Percentiles rank a stretch among this genome's conserved stretches.
Conservation (phyloP, 371 early-diverging fungal species). For the Blastocladiella emersonii region DNA sequence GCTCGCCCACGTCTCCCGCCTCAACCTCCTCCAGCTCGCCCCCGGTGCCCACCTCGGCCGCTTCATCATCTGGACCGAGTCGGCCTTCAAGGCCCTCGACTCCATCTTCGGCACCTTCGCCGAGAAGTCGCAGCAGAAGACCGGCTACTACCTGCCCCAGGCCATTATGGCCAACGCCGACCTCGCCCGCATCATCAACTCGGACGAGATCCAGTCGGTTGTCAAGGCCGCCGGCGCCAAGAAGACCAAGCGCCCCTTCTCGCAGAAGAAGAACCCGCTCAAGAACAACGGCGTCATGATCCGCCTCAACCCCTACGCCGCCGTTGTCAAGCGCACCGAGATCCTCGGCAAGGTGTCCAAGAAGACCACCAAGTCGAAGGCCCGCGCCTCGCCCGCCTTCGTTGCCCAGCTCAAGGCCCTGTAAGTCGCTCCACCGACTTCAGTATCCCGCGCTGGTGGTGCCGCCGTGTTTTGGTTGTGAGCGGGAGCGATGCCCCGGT, state of each 20-base stretch:
- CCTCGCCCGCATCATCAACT: slow-evolving; percentile 92
- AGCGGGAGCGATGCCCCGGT: too few relatives aligned
- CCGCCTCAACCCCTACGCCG: slow-evolving; percentile 94
- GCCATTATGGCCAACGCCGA: slow-evolving; percentile 88
- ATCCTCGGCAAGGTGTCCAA: slow-evolving; percentile 49
- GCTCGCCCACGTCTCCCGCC: slow-evolving; percentile 73
- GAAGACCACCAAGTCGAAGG: slow-evolving; percentile 52
- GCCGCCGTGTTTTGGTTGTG: too few relatives aligned
- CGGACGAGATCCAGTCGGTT: slow-evolving; percentile 93
- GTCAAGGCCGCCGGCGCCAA: slow-evolving; percentile 72
- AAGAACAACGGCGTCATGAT: slow-evolving; percentile 81
- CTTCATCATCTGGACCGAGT: slow-evolving; percentile 99
- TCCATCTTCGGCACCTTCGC: slow-evolving; percentile 84
- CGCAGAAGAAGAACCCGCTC: slow-evolving; percentile 96
- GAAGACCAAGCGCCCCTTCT: slow-evolving; percentile 72
- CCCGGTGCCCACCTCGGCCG: slow-evolving; percentile 99
- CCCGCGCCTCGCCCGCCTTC: slow-evolving; percentile 33
- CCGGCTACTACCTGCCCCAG: slow-evolving; percentile 82
- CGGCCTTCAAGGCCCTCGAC: slow-evolving; percentile 91
- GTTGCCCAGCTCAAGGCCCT: slow-evolving; percentile 45
- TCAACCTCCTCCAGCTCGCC: slow-evolving; percentile 97
- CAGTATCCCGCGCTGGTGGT: too few relatives aligned
- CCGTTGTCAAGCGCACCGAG: slow-evolving; percentile 74
- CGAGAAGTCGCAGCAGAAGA: slow-evolving; percentile 54
- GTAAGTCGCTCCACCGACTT: too few relatives aligned